These are phyloP conservation scores for Fusarium duplospermum DNA, from an alignment of 2,329 filamentous ascomycete species.

Conservation along the genomic window DNA sequence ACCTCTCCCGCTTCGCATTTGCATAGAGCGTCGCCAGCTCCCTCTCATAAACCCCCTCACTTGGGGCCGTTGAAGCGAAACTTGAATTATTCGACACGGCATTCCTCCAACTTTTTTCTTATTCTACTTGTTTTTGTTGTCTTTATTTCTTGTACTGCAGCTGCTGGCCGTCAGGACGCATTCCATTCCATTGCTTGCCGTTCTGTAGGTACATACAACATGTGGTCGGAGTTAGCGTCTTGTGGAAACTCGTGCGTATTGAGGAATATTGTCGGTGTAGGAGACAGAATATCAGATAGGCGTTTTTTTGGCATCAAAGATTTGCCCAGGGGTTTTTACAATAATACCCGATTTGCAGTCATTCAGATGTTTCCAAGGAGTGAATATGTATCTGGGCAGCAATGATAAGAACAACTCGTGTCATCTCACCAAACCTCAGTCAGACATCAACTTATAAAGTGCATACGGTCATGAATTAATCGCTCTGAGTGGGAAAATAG, in stretches of 20 bases:
- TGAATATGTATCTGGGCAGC: neutral
- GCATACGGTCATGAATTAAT: neutral
- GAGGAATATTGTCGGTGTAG: slow-evolving; percentile 12
- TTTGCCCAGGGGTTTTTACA: slow-evolving; percentile 12
- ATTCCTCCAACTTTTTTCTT: slow-evolving; percentile 25
- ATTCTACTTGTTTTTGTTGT: neutral
- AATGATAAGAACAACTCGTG: neutral
- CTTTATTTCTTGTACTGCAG: slow-evolving; percentile 9
- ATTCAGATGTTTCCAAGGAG: neutral
- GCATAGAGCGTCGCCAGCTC: slow-evolving; percentile 28
- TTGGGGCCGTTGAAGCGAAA: neutral
- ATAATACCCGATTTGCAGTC: slow-evolving; percentile 11
- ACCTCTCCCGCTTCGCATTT: slow-evolving; percentile 63
- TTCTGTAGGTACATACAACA: slow-evolving; percentile 16
- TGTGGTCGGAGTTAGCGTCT: slow-evolving; percentile 21
- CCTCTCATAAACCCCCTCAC: neutral
- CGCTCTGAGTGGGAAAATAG: neutral
- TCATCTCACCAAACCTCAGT: neutral
- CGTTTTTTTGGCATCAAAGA: slow-evolving; percentile 30
- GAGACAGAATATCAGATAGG: slow-evolving; percentile 30
- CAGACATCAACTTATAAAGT: neutral
- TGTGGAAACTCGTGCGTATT: slow-evolving; percentile 13
- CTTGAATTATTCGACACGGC: slow-evolving; percentile 18
- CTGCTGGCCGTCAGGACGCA: neutral
- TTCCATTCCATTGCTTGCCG: slow-evolving; percentile 4